Percentiles rank a stretch among this genome's conserved stretches.
phyloP scores from a whole-genome alignment of 2,329 filamentous ascomycete genomes.

The Pochonia chlamydosporia region DNA sequence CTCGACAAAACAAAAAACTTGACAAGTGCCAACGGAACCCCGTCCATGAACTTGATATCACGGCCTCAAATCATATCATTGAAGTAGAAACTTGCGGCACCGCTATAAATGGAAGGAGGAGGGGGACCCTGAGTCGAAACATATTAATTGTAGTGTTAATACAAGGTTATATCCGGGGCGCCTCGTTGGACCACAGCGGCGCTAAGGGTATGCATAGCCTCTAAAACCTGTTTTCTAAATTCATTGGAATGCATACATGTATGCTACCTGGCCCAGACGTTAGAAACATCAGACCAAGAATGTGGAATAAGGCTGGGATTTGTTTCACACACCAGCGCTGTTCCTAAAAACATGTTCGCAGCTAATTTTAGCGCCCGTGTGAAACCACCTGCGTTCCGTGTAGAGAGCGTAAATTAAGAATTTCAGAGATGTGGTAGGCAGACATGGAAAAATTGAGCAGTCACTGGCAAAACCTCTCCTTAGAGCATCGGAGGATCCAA shows the following conservation, averaged over 20 bases:
- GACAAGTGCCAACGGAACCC: too few species aligned
- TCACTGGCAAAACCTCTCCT: neutral
- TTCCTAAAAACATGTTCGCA: neutral
- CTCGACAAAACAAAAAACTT: neutral
- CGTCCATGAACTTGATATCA: too few species aligned
- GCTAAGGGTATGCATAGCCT: neutral
- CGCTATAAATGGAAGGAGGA: neutral
- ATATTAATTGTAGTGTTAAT: neutral
- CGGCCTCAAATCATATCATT: neutral
- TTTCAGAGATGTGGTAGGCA: neutral
- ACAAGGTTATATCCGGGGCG: neutral
- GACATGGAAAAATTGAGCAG: too few species aligned
- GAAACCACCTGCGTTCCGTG: neutral
- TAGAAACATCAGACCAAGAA: neutral
- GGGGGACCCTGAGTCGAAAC: neutral
- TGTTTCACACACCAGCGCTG: neutral
- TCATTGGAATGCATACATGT: neutral
- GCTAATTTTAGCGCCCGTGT: neutral
- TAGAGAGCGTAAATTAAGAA: neutral
- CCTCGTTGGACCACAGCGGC: too few species aligned
- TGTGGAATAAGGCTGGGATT: neutral
- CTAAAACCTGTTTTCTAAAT: neutral
- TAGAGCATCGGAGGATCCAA: too few species aligned
- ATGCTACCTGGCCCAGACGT: neutral
- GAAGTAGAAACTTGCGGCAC: neutral